Percentiles rank a stretch among this genome's conserved stretches.
These are phyloP conservation scores for Dendryphion nanum DNA, from an alignment of 2,329 filamentous ascomycete genomes.

Conservation along the genomic window DNA sequence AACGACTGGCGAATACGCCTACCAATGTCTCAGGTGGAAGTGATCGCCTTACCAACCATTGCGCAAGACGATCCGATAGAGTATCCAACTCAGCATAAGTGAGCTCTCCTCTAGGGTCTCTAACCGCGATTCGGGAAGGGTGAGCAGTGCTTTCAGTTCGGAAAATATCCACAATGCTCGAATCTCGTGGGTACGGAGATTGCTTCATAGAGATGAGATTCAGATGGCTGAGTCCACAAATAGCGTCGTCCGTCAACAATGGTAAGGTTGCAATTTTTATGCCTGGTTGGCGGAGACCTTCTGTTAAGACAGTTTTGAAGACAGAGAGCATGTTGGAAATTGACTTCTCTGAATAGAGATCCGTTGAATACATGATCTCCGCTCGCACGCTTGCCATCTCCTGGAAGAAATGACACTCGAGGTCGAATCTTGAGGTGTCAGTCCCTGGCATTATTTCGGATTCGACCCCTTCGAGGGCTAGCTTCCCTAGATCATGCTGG, in stretches of 20 bases:
- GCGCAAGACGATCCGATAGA: background rate
- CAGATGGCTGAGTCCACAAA: background rate
- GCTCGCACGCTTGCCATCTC: background rate
- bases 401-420: constrained; percentile 4
- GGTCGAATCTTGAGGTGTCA: constrained; percentile 2
- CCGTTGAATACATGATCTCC: background rate
- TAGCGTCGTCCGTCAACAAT: background rate
- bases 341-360: constrained; percentile 5
- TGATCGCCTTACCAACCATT: background rate
- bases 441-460: background rate
- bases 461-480: constrained; percentile 2
- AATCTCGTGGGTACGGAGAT: constrained; percentile 2
- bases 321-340: constrained; percentile 6
- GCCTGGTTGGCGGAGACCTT: constrained; percentile 5
- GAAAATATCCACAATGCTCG: constrained; percentile 5
- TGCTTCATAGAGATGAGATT: constrained; percentile 1
- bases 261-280: background rate
- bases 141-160: constrained; percentile 3
- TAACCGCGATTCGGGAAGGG: constrained; percentile 6
- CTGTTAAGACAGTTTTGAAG: constrained; percentile 4
- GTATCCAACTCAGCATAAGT: constrained; percentile 4
- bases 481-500: background rate
- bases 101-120: constrained; percentile 7
- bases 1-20: constrained; percentile 39
- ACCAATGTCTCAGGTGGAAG: constrained; percentile 11